These are phyloP conservation scores for Penicillium sp. DNA, from an alignment of 2,329 filamentous ascomycete species.

Conservation along the genomic window DNA sequence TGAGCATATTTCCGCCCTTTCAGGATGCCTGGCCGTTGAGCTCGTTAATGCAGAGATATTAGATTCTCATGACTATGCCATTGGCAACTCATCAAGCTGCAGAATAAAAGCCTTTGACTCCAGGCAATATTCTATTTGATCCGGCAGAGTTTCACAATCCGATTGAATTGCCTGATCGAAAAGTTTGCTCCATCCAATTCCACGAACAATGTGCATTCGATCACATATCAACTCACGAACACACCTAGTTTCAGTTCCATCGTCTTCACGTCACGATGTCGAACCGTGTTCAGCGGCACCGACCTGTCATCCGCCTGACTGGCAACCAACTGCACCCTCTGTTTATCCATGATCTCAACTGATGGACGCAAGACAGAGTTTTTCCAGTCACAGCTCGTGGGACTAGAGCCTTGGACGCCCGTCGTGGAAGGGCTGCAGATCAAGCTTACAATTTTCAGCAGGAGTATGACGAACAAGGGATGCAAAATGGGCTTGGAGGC, in stretches of 20 bases:
- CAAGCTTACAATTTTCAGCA: conserved; percentile 2
- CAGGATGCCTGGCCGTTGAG: too few species aligned
- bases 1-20: not conserved
- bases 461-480: conserved; percentile 13
- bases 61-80: too few species aligned
- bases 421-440: not conserved
- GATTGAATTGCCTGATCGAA: not conserved
- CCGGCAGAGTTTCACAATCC: not conserved
- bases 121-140: too few species aligned
- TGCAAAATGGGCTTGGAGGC: conserved; percentile 13
- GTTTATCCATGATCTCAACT: conserved; percentile 7
- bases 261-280: conserved; percentile 10
- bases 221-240: not conserved
- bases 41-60: too few species aligned
- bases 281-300: conserved; percentile 16
- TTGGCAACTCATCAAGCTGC: too few species aligned
- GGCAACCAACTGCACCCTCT: conserved; percentile 1
- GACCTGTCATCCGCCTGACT: conserved; percentile 6
- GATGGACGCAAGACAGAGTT: conserved; percentile 2
- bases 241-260: too few species aligned
- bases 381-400: not conserved
- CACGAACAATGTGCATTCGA: not conserved
- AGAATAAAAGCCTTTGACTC: not conserved
- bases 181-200: not conserved
- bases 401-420: not conserved